Evolutionary conservation across 345 rosid species (phyloP), one percentile per base, ranked within the genome.

Genomic region (Litchi chinensis): DNA sequence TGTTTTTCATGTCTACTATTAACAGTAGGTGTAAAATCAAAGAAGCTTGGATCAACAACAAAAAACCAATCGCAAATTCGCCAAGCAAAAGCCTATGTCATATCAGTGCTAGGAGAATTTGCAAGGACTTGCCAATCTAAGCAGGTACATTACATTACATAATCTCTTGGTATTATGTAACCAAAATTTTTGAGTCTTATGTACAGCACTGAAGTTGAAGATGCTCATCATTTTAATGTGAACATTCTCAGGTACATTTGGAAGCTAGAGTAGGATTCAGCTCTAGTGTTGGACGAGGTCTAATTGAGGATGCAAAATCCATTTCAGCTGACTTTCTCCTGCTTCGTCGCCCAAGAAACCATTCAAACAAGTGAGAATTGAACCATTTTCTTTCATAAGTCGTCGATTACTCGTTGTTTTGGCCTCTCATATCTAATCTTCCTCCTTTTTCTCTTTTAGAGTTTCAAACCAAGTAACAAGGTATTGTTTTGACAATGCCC

Each of bases 191-290:
- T 60, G 39, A 16, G 18, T 12, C 18, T 37, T n/a, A 62, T 56
- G 52, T 56, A 26, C 0, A 63, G 11, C 8, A 43, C 39, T 44
- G 24, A 56, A 66, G 63, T 10, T 19, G 21, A 19, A 22, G n/a
- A 76, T 63, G 21, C 19, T 21, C 16, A 12, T 68, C 22, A 7
- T 19, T n/a, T 22, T 40, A 26, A 65, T 60, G n/a, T 43, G 12
- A 12, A 1, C 37, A 41, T 26, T 68, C 56, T 64, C 83, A 95
- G 97, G 88, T 95, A 75, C 85, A 90, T 79, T 87, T 95, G 89
- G 99, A 93, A 84, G 99, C 99, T 66, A 91, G 84, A 83, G 91
- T 95, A 18, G 91, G 93, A 18, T 86, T 90, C 79, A 88, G 91
- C 85, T 74, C 92, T n/a, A 83, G 87, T 76, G 67, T 89, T 4